Conservation (phyloP, 169 alveolate genomes). For the Pseudocohnilembus persalinus region DNA sequence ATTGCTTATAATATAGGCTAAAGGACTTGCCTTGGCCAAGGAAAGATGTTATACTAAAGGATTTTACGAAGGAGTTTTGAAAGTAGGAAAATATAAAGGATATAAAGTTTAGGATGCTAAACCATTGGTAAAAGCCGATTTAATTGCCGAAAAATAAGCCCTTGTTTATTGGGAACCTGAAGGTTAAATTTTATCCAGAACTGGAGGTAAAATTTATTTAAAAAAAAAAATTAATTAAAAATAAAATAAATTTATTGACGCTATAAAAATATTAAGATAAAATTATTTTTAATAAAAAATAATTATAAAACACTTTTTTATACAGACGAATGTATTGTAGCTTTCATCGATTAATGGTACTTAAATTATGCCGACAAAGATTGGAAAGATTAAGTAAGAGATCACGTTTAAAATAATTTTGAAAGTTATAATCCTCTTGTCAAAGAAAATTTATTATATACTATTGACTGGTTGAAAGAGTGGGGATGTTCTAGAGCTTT, state of each 20-base stretch:
- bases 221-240: conserved; percentile 79
- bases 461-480: conserved; percentile 73
- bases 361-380: conserved; percentile 95
- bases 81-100: conserved; percentile 75
- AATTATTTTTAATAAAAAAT: background rate
- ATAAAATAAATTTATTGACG: background rate
- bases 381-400: conserved; percentile 92
- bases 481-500: conserved; percentile 99
- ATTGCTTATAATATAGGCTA: conserved; percentile 93
- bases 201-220: conserved; percentile 94
- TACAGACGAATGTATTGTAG: conserved; percentile 69
- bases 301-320: background rate
- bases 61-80: conserved; percentile 96
- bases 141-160: conserved; percentile 76
- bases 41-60: conserved; percentile 96
- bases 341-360: conserved; percentile 95
- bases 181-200: conserved; percentile 93
- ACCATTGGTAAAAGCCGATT: conserved; percentile 72
- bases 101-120: conserved; percentile 80
- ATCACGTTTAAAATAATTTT: conserved; percentile 79
- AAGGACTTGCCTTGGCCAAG: conserved; percentile 93
- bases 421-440: conserved; percentile 58
- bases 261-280: background rate
- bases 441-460: conserved; percentile 47
- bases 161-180: conserved; percentile 97